phyloP scores from a whole-genome alignment of 2,329 filamentous ascomycete species.

The Xylaria multiplex region DNA sequence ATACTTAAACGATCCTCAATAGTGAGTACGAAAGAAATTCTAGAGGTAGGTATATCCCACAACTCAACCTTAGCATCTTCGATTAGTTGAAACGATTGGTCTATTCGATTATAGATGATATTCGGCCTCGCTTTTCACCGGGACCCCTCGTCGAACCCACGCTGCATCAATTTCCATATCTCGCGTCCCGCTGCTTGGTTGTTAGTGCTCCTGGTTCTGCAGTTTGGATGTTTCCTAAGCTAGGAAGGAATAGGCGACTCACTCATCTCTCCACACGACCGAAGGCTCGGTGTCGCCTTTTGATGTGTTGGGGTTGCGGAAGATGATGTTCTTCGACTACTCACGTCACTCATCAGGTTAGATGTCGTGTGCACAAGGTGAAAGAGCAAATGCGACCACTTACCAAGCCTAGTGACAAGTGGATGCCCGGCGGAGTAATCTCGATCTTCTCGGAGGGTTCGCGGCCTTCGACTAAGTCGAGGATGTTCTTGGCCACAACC shows the following conservation, averaged over 20 bases:
- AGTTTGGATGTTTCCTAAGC: no score
- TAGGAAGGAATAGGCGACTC: slow-evolving; percentile 30
- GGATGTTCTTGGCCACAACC: slow-evolving; percentile 58
- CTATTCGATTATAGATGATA: slow-evolving; percentile 45
- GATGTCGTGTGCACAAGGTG: background rate
- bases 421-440: slow-evolving; percentile 52
- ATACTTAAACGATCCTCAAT: background rate
- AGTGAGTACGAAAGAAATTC: background rate
- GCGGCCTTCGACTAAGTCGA: slow-evolving; percentile 52
- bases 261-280: slow-evolving; percentile 48
- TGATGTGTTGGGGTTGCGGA: slow-evolving; percentile 47
- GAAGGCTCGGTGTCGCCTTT: slow-evolving; percentile 45
- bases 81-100: background rate
- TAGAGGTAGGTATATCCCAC: background rate
- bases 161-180: slow-evolving; percentile 49
- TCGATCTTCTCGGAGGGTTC: slow-evolving; percentile 46
- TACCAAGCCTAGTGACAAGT: slow-evolving; percentile 54
- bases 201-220: slow-evolving; percentile 14
- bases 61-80: background rate
- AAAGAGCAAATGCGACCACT: slow-evolving; percentile 13
- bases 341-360: background rate
- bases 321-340: slow-evolving; percentile 48
- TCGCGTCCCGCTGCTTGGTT: slow-evolving; percentile 41
- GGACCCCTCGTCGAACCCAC: slow-evolving; percentile 47
- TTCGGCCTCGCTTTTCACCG: slow-evolving; percentile 42